Evolutionary conservation across 225 moss, liverwort and hornwort species (phyloP).

Genomic region (Rhytidiadelphus loreus): DNA sequence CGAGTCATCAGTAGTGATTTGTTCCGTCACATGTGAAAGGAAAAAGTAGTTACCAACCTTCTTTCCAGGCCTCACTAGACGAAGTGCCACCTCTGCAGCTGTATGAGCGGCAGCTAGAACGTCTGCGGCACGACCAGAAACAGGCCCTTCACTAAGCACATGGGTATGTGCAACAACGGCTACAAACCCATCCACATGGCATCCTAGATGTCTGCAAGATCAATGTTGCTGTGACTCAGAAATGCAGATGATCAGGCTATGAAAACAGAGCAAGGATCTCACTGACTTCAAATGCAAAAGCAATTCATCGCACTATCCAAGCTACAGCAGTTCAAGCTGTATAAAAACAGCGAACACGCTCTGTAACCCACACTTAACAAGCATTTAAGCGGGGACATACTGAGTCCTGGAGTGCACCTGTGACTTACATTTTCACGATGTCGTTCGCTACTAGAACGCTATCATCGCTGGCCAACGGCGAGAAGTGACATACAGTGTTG

Average conservation of each 20-base stretch:
- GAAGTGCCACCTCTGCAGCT: slow-evolving; percentile 86
- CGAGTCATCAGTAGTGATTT: not conserved
- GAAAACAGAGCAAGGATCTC: not conserved
- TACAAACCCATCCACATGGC: slow-evolving; percentile 95
- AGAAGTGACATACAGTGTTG: slow-evolving; percentile 90
- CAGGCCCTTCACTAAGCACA: slow-evolving; percentile 77
- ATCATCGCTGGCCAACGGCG: slow-evolving; percentile 93
- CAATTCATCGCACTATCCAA: not conserved
- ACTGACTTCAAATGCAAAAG: not conserved
- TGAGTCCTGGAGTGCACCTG: not conserved
- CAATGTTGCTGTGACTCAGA: not conserved
- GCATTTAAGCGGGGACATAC: too few relatives aligned
- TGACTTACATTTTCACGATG: slow-evolving; percentile 75
- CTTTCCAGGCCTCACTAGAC: slow-evolving; percentile 81
- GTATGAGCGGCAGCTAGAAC: slow-evolving; percentile 85
- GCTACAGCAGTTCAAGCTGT: not conserved
- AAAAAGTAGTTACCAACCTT: slow-evolving; percentile 37
- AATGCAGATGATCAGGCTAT: not conserved
- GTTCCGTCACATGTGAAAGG: not conserved
- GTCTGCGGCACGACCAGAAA: slow-evolving; percentile 87
- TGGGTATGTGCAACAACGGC: slow-evolving; percentile 94
- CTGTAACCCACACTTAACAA: not conserved
- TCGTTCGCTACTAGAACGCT: slow-evolving; percentile 46
- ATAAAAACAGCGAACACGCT: not conserved
- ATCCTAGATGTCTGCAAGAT: slow-evolving; percentile 70